Base-by-base conservation (phyloP, 441 rosid genomes). In the Mallotus repandus region DNA sequence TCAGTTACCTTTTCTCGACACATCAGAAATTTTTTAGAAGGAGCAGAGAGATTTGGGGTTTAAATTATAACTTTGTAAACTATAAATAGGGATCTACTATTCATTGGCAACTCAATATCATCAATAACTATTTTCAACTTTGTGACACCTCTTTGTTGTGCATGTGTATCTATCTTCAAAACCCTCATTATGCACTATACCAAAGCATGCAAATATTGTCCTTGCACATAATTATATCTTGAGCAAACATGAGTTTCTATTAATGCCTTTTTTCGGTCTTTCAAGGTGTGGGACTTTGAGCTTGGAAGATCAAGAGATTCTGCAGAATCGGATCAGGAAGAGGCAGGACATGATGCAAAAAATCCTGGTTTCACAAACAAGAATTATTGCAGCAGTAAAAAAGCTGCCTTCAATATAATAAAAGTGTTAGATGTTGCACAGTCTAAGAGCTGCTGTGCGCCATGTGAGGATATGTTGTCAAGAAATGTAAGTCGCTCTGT, bases 211-310 rank as follows among this genome's bases (percentile, higher is more conserved):
- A 35, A 7, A 45, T 45, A 9, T 9, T 52, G 60, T 56, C 22
- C 32, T 56, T 21, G 60, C 10, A 45, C 9, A 0, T 45, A 45
- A 45, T 7, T 45, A 35, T 35, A 35, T 35, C 5, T 35, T 35
- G 41, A 35, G 62, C 22, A 58, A 21, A 21, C 10, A 6, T 58
- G 7, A 9, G 1, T 0, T 11, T 32, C n/a, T 14, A 0, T 54
- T 45, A 15, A 64, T 61, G 45, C 63, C 53, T 13, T 46, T 46
- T 45, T 43, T 14, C n/a, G 73, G 61, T 25, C 32, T 54, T 59
- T 72, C 56, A 76, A 84, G 87, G 74, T 80, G 48, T 84, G 82
- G 85, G 85, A 84, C 78, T 80, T 76, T 66, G 77, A 80, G 21
- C 65, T 73, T 63, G 82, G 79, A 69, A 74, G 45, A 60, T 61